Evolutionary conservation across 768 basidiomycete genomes (phyloP).

Genomic region (Phlebiopsis flavidoalba): DNA sequence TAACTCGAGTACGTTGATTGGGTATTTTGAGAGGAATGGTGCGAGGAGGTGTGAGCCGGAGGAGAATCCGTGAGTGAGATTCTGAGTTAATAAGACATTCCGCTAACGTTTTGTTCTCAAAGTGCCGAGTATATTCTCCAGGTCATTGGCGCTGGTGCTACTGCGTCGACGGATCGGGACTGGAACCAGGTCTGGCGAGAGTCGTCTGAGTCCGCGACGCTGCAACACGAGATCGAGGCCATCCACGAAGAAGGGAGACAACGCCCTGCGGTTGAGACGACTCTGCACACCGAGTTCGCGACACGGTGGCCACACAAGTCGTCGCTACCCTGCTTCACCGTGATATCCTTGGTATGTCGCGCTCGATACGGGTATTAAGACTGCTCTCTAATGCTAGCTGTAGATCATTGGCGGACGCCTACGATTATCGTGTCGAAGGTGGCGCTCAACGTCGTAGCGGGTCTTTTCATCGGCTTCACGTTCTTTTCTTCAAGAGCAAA

Average conservation of each 20-base stretch:
- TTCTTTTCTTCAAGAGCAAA: conserved; percentile 37
- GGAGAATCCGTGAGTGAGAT: conserved; percentile 56
- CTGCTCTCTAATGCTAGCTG: neutral
- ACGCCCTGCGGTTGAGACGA: conserved; percentile 20
- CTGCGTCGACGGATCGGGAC: conserved; percentile 36
- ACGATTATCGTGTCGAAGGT: conserved; percentile 36
- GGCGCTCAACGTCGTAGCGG: conserved; percentile 27
- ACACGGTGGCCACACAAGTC: conserved; percentile 37
- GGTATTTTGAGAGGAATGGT: conserved; percentile 75
- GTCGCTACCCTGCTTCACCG: conserved; percentile 26
- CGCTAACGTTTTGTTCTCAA: neutral
- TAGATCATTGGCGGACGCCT: conserved; percentile 35
- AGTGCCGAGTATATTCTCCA: conserved; percentile 47
- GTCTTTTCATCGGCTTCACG: conserved; percentile 38
- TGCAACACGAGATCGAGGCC: conserved; percentile 37
- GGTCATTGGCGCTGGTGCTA: conserved; percentile 53
- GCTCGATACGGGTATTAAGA: neutral
- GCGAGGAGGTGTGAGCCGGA: conserved; percentile 52
- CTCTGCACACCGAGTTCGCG: conserved; percentile 28
- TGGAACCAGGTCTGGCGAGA: conserved; percentile 48
- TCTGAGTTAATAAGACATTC: too few relatives aligned
- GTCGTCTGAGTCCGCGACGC: conserved; percentile 32
- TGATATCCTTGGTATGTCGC: conserved; percentile 15
- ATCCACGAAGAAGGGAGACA: conserved; percentile 36
- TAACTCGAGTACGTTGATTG: conserved; percentile 54